Evolutionary conservation across 345 rosid species (phyloP).

Genomic region (Eucalyptus leucophloia): DNA sequence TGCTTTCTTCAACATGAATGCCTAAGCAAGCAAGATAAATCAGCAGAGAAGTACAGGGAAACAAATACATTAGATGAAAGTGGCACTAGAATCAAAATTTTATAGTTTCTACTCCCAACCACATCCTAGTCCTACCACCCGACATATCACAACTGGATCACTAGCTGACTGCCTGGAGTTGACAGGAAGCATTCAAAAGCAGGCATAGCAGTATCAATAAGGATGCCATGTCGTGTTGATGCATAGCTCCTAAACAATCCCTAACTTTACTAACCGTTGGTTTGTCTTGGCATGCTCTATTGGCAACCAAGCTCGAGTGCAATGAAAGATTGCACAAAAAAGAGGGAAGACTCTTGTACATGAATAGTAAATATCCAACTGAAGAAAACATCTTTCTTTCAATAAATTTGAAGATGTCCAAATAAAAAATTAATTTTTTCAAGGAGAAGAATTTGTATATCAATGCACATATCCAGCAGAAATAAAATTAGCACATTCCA

Average conservation of each 20-base stretch:
- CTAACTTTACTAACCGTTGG: background rate
- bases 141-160: background rate
- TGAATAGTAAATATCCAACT: background rate
- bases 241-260: background rate
- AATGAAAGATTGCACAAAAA: background rate
- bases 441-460: background rate
- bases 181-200: background rate
- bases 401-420: background rate
- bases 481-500: background rate
- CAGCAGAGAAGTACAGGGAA: background rate
- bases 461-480: background rate
- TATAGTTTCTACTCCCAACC: background rate
- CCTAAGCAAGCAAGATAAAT: conserved; percentile 27
- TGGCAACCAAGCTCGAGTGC: background rate
- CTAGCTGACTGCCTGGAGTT: background rate
- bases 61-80: background rate
- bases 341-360: background rate
- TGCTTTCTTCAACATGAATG: conserved; percentile 85
- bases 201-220: background rate
- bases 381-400: background rate
- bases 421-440: background rate
- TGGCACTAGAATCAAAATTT: background rate
- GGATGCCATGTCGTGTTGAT: background rate
- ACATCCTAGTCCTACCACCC: background rate
- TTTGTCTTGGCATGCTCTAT: background rate